Evolutionary conservation across 495 filamentous ascomycete species (phyloP), one percentile per base, ranked within the genome.

Genomic region (Daldinia vernicosa): DNA sequence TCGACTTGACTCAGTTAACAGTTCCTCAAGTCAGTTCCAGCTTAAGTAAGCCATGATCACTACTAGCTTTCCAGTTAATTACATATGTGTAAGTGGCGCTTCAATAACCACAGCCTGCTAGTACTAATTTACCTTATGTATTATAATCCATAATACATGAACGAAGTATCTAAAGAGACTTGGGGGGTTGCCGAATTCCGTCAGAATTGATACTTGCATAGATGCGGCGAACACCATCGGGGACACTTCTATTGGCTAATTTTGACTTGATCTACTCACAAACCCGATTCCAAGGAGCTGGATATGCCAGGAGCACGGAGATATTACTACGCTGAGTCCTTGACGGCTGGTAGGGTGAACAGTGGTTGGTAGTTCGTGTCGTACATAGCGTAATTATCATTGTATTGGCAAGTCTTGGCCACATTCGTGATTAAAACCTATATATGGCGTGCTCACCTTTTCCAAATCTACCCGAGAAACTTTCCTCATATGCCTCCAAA

Each of bases 271-370:
- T 5, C 35, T 32, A 33, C 14, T 28, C 35, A 61, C 3, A 28
- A 26, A 32, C 28, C 67, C 55, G 37, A 56, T 47, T 39, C 67
- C 67, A 70, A 28, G 67, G 60, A 60, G 28, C 47, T 39, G 67
- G 61, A 55, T 60, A 64, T 60, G 47, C 45, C 55, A 60, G 37
- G 22, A 65, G 2, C 27, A 32, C 61, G 56, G 56, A 55, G 43
- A 45, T 65, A 47, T 70, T 57, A 60, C 67, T 55, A 43, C 27
- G 52, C 45, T 37, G 61, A 50, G 26, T 14, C 22, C 24, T 43
- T 43, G 4, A 7, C 6, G 32, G 27, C n/a, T 43, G 11, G 3
- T 1, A 53, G 30, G 22, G 17, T 33, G 7, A 22, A 50, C 1
- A 3, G 12, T 56, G 35, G 47, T 55, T 65, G 61, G 55, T 15